Base-by-base conservation (phyloP, 495 filamentous ascomycete genomes). In the Neurospora africana region DNA sequence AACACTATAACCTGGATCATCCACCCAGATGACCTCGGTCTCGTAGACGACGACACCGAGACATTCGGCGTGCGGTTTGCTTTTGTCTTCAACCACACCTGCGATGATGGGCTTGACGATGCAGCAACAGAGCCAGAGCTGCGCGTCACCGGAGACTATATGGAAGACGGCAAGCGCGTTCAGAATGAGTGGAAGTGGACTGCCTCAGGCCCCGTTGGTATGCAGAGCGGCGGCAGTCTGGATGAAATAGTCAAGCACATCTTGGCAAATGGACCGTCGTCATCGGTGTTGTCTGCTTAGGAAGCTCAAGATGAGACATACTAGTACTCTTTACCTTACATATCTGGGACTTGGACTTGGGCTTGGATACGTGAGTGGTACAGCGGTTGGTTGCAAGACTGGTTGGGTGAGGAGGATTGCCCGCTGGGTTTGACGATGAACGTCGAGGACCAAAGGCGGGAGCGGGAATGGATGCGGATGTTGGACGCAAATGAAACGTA, bases 171-270 rank as follows among this genome's bases (percentile, higher is more conserved):
- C 8, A 58, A 61, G 53, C 47, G 69, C 1, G 68, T 69, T 19
- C 72, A 73, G 2, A 33, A 43, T 10, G 71, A 71, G n/a, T 77
- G 76, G 76, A 73, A 13, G 40, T 77, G 74, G 76, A 68, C 72
- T 61, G 21, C 33, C 8, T 30, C n/a, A 1, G 30, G n/a, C 10
- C 10, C 36, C 10, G 10, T 2, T 15, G 47, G 44, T 47, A 19
- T 19, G 1, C 30, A 38, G 33, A 9, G 7, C 4, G 69, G 19
- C 30, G 72, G 39, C 5, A 67, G n/a, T 33, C 39, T 77, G 10
- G 69, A 71, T 7, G 38, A 70, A 5, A 71, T 77, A 3, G 70
- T 74, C 4, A 73, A 65, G 68, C 68, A 71, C 6, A 23, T 75
- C 4, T 33, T 78, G 70, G 40, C 61, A 23, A 69, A 53, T 23